phyloP scores from a whole-genome alignment of 257 asterid genomes.

The Solanum corneliomulleri region DNA sequence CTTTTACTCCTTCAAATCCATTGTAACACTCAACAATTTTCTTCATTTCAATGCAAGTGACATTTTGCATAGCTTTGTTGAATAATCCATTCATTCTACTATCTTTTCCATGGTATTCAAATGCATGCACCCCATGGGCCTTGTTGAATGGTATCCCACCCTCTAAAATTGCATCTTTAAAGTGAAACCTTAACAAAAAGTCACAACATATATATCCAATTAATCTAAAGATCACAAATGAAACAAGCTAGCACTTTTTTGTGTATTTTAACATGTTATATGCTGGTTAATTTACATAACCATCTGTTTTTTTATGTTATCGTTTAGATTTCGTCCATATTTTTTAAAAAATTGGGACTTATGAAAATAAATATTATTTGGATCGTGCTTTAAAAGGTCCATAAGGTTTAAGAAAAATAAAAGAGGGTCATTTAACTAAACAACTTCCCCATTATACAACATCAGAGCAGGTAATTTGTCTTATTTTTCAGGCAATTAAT shows the following conservation, averaged over 20 bases:
- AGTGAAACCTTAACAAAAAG: not conserved
- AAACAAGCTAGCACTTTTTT: not conserved
- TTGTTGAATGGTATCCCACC: constrained; percentile 7
- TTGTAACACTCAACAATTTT: constrained; percentile 6
- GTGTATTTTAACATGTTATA: not conserved
- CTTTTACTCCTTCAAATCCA: constrained; percentile 11
- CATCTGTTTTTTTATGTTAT: not conserved
- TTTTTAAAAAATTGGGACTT: not conserved
- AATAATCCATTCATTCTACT: constrained; percentile 1
- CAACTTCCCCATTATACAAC: not conserved
- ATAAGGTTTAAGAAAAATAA: not conserved
- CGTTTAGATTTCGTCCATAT: not conserved
- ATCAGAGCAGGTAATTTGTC: not conserved
- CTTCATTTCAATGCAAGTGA: not conserved
- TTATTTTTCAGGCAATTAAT: too few species aligned
- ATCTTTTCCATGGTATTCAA: constrained; percentile 1
- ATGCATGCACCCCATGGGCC: constrained; percentile 1
- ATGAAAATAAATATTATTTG: not conserved
- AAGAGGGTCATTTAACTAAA: not conserved
- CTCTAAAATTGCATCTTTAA: constrained; percentile 1
- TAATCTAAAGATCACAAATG: not conserved
- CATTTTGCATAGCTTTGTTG: constrained; percentile 6
- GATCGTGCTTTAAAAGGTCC: not conserved
- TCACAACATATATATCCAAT: not conserved
- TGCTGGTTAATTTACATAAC: not conserved